Base-by-base conservation (phyloP, 2,329 filamentous ascomycete species). In the Monosporascus sp. region DNA sequence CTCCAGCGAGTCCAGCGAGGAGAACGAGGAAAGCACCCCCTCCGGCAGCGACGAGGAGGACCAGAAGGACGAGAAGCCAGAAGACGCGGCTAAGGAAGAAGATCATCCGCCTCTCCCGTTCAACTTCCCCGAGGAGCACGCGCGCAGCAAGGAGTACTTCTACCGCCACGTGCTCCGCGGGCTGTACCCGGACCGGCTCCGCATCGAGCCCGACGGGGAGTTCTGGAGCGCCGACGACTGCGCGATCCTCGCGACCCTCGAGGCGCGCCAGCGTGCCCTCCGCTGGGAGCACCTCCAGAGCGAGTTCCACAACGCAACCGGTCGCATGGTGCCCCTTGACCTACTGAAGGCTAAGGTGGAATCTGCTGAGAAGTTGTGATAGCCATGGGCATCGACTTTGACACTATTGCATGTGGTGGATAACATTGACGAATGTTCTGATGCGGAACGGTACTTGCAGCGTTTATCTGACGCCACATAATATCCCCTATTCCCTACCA, bases 251-350 rank as follows among this genome's bases (percentile, higher is more conserved):
- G 55, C 59, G 5, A 47, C 52, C 5, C 44, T 64, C 44, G 66
- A 67, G 57, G 63, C 64, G 2, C 62, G 61, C 50, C 57, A 61
- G 42, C 61, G 61, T 37, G 55, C 56, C 34, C 48, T 60, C 48
- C 63, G 60, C 54, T 66, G 60, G 58, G 44, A 60, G 9, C 18
- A 60, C 20, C 56, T 67, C 38, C 55, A 62, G 49, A 55, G 59
- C n/a, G 62, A 65, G 2, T 68, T 68, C 54, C 56, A 51, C 38
- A 66, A 66, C 53, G 53, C 60, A 22, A 66, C 65, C 1, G 65
- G 65, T 5, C 57, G 60, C 39, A 58, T 59, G 57, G 47, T 67
- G 7, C 49, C 58, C 1, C 25, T 42, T 1, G 49, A 58, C 24
- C n/a, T 67, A 8, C 51, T 68, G 11, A n/a, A 52, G 55, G 52